A percentile compares a stretch with the other conserved stretches of the same genome.
These are phyloP conservation scores for Debaryomyces hansenii DNA, from an alignment of 805 yeast species.

Conservation along the genomic window DNA sequence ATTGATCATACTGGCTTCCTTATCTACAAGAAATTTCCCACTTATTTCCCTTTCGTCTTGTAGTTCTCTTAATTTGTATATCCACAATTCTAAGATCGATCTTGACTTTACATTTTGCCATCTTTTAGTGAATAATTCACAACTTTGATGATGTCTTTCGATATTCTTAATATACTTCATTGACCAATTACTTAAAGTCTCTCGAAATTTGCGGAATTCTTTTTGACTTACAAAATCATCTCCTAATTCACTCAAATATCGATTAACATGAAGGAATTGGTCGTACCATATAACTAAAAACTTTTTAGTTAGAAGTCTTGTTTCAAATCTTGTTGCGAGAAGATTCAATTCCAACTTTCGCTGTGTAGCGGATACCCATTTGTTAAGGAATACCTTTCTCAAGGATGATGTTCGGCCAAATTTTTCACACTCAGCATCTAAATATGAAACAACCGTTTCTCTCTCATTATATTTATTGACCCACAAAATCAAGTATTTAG, in stretches of 20 bases:
- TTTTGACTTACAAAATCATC: conserved; percentile 28
- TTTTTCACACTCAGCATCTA: conserved; percentile 8
- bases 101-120: conserved; percentile 28
- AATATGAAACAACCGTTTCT: conserved; percentile 5
- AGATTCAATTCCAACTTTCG: background rate
- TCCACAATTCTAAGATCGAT: conserved; percentile 40
- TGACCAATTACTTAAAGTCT: conserved; percentile 33
- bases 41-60: background rate
- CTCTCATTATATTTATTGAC: conserved; percentile 16
- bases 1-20: conserved; percentile 21
- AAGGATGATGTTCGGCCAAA: conserved; percentile 5
- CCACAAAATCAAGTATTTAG: conserved; percentile 19
- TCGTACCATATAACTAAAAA: conserved; percentile 35
- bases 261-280: conserved; percentile 20
- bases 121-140: conserved; percentile 31
- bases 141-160: conserved; percentile 34
- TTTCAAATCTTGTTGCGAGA: conserved; percentile 18
- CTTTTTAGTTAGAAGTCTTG: conserved; percentile 21
- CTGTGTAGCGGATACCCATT: conserved; percentile 13
- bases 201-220: conserved; percentile 26
- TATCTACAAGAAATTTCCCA: conserved; percentile 11
- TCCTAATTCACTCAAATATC: conserved; percentile 26
- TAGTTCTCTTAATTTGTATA: conserved; percentile 21
- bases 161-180: conserved; percentile 33
- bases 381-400: conserved; percentile 3